A percentile compares a stretch with the other conserved stretches of the same genome.
These are phyloP conservation scores for Bipolaris zeicola DNA, from an alignment of 2,329 filamentous ascomycete genomes.

Conservation along the genomic window DNA sequence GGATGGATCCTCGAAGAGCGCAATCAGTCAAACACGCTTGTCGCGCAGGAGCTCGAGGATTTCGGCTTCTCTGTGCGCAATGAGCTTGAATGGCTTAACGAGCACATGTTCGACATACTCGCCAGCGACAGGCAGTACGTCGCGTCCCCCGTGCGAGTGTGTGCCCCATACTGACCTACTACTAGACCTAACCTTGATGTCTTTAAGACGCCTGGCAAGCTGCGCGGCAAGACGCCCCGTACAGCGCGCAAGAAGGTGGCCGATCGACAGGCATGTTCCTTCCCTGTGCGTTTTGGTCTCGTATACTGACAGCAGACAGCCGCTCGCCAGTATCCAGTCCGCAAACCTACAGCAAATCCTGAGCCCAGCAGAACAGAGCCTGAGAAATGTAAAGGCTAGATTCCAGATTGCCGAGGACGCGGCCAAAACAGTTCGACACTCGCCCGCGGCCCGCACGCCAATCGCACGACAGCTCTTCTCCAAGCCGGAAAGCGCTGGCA, in stretches of 20 bases:
- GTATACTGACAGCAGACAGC: slow-evolving; percentile 45
- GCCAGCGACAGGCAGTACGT: slow-evolving; percentile 83
- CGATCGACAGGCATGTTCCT: slow-evolving; percentile 68
- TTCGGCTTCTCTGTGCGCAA: slow-evolving; percentile 91
- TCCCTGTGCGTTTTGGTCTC: slow-evolving; percentile 53
- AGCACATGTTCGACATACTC: slow-evolving; percentile 97
- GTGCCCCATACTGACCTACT: slow-evolving; percentile 30
- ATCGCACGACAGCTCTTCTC: slow-evolving; percentile 38
- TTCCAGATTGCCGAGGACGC: slow-evolving; percentile 65
- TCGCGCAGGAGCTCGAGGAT: slow-evolving; percentile 85
- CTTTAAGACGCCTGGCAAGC: slow-evolving; percentile 91
- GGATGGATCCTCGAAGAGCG: slow-evolving; percentile 88
- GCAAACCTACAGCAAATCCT: slow-evolving; percentile 52
- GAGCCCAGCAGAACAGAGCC: slow-evolving; percentile 61
- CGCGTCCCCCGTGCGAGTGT: slow-evolving; percentile 11
- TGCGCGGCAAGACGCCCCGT: slow-evolving; percentile 80
- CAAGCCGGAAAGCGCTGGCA: slow-evolving; percentile 34
- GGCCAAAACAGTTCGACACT: slow-evolving; percentile 40
- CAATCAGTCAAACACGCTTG: slow-evolving; percentile 74
- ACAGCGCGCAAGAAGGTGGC: slow-evolving; percentile 66
- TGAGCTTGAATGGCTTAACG: slow-evolving; percentile 97
- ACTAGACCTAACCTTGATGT: slow-evolving; percentile 85
- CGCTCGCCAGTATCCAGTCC: slow-evolving; percentile 56
- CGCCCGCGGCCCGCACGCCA: slow-evolving; percentile 35
- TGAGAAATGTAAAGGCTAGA: slow-evolving; percentile 60